Conservation (phyloP, 345 rosid genomes). For the Camelina laxa region DNA sequence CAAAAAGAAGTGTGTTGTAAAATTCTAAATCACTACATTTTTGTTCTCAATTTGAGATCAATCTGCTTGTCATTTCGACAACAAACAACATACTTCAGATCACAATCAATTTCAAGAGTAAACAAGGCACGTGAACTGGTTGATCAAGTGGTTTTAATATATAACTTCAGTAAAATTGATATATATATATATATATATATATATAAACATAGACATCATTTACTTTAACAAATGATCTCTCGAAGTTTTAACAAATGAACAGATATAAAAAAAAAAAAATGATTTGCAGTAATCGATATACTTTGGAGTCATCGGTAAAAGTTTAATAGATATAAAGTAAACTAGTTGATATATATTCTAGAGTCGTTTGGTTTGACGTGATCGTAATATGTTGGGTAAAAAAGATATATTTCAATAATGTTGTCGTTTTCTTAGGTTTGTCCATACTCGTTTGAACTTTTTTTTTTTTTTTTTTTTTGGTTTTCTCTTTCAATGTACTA, state of each 20-base stretch:
- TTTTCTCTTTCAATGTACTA: not conserved
- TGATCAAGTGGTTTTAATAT: not conserved
- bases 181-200: not conserved
- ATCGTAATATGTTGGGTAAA: slow-evolving; percentile 4
- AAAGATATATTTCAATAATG: not conserved
- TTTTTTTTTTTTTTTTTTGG: not conserved
- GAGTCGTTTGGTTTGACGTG: slow-evolving; percentile 19
- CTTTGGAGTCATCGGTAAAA: not conserved
- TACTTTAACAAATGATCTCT: not conserved
- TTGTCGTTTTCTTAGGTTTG: slow-evolving; percentile 30
- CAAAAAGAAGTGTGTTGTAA: not conserved
- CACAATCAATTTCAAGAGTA: not conserved
- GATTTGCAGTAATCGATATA: not conserved
- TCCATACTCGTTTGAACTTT: slow-evolving; percentile 19
- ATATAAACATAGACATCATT: not conserved
- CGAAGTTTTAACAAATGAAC: not conserved
- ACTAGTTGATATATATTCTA: slow-evolving; percentile 1
- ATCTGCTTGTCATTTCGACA: not conserved
- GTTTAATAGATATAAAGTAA: not conserved
- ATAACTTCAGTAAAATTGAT: not conserved
- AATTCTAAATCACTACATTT: not conserved
- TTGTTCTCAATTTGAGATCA: not conserved
- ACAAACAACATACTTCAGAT: not conserved
- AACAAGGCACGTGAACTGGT: not conserved
- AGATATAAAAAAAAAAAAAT: not conserved